Base-by-base conservation (phyloP, 345 rosid species). In the Melaleuca quinquenervia region DNA sequence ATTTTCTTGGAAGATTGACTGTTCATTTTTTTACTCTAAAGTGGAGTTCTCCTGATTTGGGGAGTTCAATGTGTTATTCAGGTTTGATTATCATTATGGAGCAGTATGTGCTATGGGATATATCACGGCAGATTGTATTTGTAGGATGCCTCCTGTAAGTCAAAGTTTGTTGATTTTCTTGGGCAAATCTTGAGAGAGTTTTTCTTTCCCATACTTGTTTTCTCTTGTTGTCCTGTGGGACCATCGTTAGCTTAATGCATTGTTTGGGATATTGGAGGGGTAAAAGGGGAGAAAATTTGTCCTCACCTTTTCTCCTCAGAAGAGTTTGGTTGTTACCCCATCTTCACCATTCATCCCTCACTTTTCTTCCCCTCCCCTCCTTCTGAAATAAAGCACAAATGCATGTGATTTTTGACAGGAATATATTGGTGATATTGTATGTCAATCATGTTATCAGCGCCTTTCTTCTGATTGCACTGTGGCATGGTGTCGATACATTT, bases 41-140 rank as follows among this genome's bases (percentile, higher is more conserved):
- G 82, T 82, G n/a, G 53, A 26, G 56, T 70, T 82, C 32, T 58
- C 21, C 44, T 58, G 80, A 58, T 32, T 82, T 82, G 84, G 55
- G 55, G 55, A 82, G 44, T 52, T 64, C 44, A 18, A 41, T 15
- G 44, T 48, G 36, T 85, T 84, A 84, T 87, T 87, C 93, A 96
- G 99, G 95, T 96, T 94, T 89, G 99, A 97, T 91, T 91, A 85
- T 80, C 91, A 90, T 16, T 94, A 97, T 89, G 99, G 99, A 87
- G 91, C 92, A 32, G 84, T 97, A 88, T 96, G 94, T 86, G 96
- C 97, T 52, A 83, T 92, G 83, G 99, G 99, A 92, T 96, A 92
- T 89, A 91, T 94, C 78, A 88, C 94, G 83, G 98, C 99, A 27
- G 96, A 95, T 89, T 92, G 92, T 85, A 84, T 93, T 55, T 88